Percentiles rank a stretch among this genome's conserved stretches.
These are phyloP conservation scores for Fistulinella prunicolor DNA, from an alignment of 768 basidiomycete species.

Conservation along the genomic window DNA sequence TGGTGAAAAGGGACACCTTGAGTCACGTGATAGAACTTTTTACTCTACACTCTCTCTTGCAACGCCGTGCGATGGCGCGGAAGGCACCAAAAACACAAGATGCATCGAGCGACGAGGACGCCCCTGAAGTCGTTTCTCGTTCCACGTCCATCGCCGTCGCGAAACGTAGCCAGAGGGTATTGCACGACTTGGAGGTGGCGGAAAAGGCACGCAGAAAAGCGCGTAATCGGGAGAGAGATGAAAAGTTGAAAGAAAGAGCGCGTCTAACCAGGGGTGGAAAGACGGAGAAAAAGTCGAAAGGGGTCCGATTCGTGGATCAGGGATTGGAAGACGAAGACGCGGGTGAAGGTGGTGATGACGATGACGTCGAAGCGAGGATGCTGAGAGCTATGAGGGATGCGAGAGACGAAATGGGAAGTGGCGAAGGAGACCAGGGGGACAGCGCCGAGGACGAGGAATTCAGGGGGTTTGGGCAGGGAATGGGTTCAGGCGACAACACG, in stretches of 20 bases:
- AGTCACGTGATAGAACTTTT: conserved; percentile 2
- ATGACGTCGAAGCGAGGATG: conserved; percentile 25
- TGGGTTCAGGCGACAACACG: conserved; percentile 9
- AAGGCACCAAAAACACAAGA: conserved; percentile 15
- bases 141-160: conserved; percentile 42
- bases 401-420: conserved; percentile 17
- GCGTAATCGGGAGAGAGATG: conserved; percentile 47
- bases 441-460: conserved; percentile 18
- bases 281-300: conserved; percentile 14
- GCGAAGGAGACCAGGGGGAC: conserved; percentile 18
- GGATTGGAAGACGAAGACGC: conserved; percentile 15
- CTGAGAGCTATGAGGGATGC: conserved; percentile 31
- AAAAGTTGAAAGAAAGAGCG: conserved; percentile 48
- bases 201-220: conserved; percentile 43
- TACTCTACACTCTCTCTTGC: no score
- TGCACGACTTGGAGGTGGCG: conserved; percentile 35
- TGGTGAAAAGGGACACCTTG: no score
- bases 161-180: conserved; percentile 35
- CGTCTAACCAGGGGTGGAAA: conserved; percentile 16
- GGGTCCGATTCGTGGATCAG: conserved; percentile 9
- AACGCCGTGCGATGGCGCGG: no score
- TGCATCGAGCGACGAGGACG: conserved; percentile 38
- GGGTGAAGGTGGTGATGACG: conserved; percentile 22
- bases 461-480: conserved; percentile 4
- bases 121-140: conserved; percentile 51